A percentile compares a stretch with the other conserved stretches of the same genome.
Conservation (phyloP, 495 filamentous ascomycete species). For the Penicillium malachiteum region DNA sequence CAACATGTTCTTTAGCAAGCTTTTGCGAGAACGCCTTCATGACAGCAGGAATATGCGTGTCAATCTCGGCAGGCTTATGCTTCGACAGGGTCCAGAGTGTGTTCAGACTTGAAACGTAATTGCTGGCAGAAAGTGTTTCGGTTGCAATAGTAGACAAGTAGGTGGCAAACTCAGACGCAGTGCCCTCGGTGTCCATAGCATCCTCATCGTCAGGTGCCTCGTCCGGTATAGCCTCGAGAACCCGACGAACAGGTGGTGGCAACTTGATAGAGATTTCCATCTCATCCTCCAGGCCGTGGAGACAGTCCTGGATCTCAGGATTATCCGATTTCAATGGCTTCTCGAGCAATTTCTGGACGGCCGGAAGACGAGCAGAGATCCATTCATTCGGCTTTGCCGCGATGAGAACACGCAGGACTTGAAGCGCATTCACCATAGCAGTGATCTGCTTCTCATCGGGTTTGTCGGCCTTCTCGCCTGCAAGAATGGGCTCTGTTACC, state of each 20-base stretch:
- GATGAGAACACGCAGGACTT: constrained; percentile 83
- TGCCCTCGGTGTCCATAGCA: constrained; percentile 75
- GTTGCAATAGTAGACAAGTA: constrained; percentile 80
- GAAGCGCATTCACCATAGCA: constrained; percentile 85
- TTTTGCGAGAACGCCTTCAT: constrained; percentile 96
- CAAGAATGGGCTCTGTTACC: constrained; percentile 78
- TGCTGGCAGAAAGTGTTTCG: constrained; percentile 71
- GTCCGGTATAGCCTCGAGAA: constrained; percentile 88
- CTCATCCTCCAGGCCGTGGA: constrained; percentile 70
- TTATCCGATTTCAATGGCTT: constrained; percentile 85
- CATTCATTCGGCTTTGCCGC: constrained; percentile 85
- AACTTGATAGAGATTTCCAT: constrained; percentile 55
- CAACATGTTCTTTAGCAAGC: constrained; percentile 89
- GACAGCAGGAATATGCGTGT: constrained; percentile 78
- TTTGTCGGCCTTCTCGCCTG: constrained; percentile 64
- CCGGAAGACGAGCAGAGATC: constrained; percentile 70
- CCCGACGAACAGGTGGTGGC: constrained; percentile 69
- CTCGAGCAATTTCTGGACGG: constrained; percentile 84
- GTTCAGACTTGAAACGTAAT: constrained; percentile 84
- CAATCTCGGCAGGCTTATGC: constrained; percentile 78
- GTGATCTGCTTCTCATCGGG: constrained; percentile 71
- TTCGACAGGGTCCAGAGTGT: constrained; percentile 88
- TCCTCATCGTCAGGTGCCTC: constrained; percentile 85
- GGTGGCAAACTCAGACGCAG: constrained; percentile 74
- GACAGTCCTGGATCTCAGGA: constrained; percentile 85